Percentiles rank a stretch among this genome's conserved stretches.
Evolutionary conservation across 768 basidiomycete species (phyloP).

Genomic region (Calocybe indica): DNA sequence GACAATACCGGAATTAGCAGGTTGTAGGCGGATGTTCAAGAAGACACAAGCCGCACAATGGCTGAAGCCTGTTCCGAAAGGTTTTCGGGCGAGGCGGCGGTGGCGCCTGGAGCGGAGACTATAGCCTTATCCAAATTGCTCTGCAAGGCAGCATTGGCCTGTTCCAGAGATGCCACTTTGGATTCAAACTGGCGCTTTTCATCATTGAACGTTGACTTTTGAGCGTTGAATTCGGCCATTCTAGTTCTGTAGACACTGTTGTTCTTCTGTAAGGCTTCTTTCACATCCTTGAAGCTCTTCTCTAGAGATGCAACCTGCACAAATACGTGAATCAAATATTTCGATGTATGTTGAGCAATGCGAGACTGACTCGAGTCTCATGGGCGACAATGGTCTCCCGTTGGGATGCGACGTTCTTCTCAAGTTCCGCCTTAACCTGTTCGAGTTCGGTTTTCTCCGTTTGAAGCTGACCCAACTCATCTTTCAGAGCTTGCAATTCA

Average conservation of each 20-base stretch:
- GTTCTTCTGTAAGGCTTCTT: constrained; percentile 23
- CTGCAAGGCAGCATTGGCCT: constrained; percentile 27
- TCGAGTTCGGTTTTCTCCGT: constrained; percentile 30
- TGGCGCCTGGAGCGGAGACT: constrained; percentile 4
- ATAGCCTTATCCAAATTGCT: constrained; percentile 15
- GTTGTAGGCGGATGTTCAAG: constrained; percentile 24
- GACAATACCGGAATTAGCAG: background rate
- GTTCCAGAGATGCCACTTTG: constrained; percentile 31
- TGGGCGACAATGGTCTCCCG: constrained; percentile 21
- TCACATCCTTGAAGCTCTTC: constrained; percentile 31
- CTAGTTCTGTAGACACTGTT: constrained; percentile 23
- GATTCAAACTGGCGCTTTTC: constrained; percentile 33
- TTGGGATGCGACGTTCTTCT: constrained; percentile 6
- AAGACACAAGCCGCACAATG: constrained; percentile 25
- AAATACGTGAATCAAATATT: background rate
- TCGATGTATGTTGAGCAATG: no score
- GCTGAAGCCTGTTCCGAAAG: constrained; percentile 14
- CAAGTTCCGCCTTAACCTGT: constrained; percentile 14
- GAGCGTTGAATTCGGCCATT: constrained; percentile 28
- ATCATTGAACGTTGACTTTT: constrained; percentile 26
- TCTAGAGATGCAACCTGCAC: constrained; percentile 39
- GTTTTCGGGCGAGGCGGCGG: no score
- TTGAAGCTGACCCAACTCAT: constrained; percentile 57
- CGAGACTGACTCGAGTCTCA: constrained; percentile 22
- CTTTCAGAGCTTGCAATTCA: constrained; percentile 74